Evolutionary conservation across 768 basidiomycete species (phyloP).

Genomic region (Fomitopsis serialis): DNA sequence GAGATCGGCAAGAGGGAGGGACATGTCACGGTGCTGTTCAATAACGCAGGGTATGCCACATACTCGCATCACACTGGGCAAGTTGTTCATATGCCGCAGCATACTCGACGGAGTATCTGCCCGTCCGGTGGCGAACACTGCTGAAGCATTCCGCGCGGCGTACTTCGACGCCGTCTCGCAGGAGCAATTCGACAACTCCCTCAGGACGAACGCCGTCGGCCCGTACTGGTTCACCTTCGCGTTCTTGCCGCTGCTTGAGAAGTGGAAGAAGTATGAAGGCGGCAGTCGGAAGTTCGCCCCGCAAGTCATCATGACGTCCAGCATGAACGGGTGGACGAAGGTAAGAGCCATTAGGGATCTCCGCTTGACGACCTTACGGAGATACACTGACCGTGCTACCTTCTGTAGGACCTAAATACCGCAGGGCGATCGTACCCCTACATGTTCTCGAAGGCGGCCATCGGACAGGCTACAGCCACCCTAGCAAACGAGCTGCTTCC

Average conservation of each 20-base stretch:
- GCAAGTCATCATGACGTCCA: conserved; percentile 44
- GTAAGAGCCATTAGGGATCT: conserved; percentile 11
- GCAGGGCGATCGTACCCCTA: conserved; percentile 38
- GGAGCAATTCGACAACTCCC: conserved; percentile 30
- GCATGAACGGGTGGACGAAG: conserved; percentile 51
- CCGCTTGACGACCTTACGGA: neutral
- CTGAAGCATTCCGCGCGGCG: conserved; percentile 32
- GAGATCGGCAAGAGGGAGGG: conserved; percentile 33
- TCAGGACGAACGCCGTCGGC: conserved; percentile 37
- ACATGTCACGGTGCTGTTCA: conserved; percentile 42
- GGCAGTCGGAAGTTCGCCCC: conserved; percentile 34
- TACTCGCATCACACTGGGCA: neutral
- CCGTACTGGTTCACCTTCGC: conserved; percentile 54
- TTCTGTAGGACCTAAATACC: conserved; percentile 34
- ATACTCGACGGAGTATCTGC: conserved; percentile 25
- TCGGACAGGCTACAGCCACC: conserved; percentile 40
- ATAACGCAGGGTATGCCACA: conserved; percentile 35
- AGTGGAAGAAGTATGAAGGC: conserved; percentile 32
- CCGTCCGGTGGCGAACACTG: conserved; percentile 24
- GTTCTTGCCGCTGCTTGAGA: conserved; percentile 48
- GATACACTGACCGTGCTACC: neutral
- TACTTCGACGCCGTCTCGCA: conserved; percentile 35
- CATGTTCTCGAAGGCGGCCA: conserved; percentile 42
- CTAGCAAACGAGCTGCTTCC: conserved; percentile 44
- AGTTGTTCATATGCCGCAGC: neutral